Base-by-base conservation (phyloP, 805 yeast genomes). In the Saccharomycopsis guyanensis region DNA sequence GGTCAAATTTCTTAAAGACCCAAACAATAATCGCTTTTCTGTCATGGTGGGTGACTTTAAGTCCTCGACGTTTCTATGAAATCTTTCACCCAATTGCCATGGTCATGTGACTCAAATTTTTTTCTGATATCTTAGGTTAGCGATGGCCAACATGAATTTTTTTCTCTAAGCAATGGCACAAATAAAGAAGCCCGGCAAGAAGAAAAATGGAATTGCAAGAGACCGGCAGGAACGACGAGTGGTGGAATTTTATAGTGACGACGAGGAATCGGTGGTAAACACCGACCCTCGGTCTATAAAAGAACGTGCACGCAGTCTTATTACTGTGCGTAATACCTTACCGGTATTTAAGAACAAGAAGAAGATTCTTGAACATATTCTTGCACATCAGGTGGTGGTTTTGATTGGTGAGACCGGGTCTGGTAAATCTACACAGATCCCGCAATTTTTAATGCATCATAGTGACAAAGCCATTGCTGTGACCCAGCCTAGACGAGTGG, bases 391-490 rank as follows among this genome's bases (percentile, higher is more conserved):
- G 52, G 94, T 88, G 3, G 78, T 89, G 0, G 78, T 91, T 1
- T 70, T 91, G 16, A 84, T 93, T 59, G 97, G 97, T 64, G 97
- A 91, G 60, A 91, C 98, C 0, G 98, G 98, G 64, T 86, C 96
- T 5, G 97, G 97, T 69, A 91, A 91, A 60, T 89, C 97, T 3
- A 91, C 98, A 0, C 98, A 91, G 66, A 80, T 91, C 40, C 97
- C 98, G 0, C 97, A 91, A 60, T 82, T 91, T 54, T 60, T 91
- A n/a, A 75, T 85, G 64, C 73, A 76, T 0, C 64, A 66, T 40
- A 59, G 63, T 32, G 62, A 64, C 16, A 78, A 76, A 50, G 69
- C 73, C 22, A 80, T 91, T 18, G 97, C 95, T 0, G 91, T 93
- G 5, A 89, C 98, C 0, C 97, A 91, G 66, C 98, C 98, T 1